A percentile compares a stretch with the other conserved stretches of the same genome.
phyloP scores from a whole-genome alignment of 2,329 filamentous ascomycete genomes.

The Penicillium freii region DNA sequence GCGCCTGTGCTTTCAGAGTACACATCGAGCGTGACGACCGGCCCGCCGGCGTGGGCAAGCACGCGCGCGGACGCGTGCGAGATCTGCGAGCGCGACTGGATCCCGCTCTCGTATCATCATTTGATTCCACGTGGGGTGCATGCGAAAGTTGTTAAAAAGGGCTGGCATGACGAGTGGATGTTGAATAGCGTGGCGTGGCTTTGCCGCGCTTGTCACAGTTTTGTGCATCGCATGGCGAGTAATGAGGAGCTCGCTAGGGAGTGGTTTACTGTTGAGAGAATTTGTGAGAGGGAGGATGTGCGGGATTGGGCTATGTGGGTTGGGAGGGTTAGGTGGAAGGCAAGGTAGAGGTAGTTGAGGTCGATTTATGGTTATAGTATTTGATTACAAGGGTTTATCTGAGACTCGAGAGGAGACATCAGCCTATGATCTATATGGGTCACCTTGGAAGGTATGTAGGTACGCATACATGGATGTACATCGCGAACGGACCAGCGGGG shows the following conservation, averaged over 20 bases:
- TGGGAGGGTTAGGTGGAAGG: constrained; percentile 71
- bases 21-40: constrained; percentile 54
- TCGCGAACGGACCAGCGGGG: not conserved
- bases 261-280: constrained; percentile 69
- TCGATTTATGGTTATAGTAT: not conserved
- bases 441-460: not conserved
- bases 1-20: constrained; percentile 64
- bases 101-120: constrained; percentile 79
- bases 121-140: constrained; percentile 78
- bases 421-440: no score
- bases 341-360: constrained; percentile 45
- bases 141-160: constrained; percentile 70
- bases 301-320: constrained; percentile 71
- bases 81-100: constrained; percentile 71
- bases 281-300: constrained; percentile 70
- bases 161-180: constrained; percentile 74
- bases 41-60: constrained; percentile 62
- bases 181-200: constrained; percentile 82
- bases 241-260: constrained; percentile 76
- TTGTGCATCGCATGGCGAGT: constrained; percentile 70
- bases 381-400: not conserved
- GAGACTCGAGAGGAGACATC: not conserved
- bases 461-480: not conserved
- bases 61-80: constrained; percentile 66
- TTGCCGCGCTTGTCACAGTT: constrained; percentile 78